Evolutionary conservation across 2,329 filamentous ascomycete species (phyloP).

Genomic region (Penicillium sp.): DNA sequence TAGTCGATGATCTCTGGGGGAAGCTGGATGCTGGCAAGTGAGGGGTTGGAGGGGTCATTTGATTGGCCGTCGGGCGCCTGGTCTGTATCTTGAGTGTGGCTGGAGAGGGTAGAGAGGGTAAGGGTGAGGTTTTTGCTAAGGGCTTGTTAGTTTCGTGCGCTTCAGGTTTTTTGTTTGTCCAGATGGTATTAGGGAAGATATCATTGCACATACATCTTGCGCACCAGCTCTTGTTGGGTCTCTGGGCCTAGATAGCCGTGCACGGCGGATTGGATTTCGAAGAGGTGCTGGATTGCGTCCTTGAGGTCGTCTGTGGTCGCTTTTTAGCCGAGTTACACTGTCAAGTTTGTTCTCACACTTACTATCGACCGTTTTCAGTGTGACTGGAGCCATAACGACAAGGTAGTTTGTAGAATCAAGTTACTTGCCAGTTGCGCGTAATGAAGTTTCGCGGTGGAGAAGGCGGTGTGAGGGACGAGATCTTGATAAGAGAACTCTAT

Average conservation of each 20-base stretch:
- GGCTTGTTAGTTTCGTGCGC: constrained; percentile 3
- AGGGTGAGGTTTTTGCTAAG: constrained; percentile 53
- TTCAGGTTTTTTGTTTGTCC: not conserved
- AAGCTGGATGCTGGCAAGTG: constrained; percentile 54
- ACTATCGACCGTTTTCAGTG: constrained; percentile 25
- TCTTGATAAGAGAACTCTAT: constrained; percentile 1
- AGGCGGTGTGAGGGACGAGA: constrained; percentile 14
- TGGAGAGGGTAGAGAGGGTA: constrained; percentile 55
- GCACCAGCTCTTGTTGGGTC: constrained; percentile 58
- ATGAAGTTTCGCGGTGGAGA: constrained; percentile 12
- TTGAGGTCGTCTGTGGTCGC: constrained; percentile 53
- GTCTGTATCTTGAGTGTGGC: constrained; percentile 33
- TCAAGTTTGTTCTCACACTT: not conserved
- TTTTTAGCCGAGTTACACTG: not conserved
- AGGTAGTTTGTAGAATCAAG: not conserved
- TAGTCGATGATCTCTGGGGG: constrained; percentile 64
- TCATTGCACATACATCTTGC: constrained; percentile 52
- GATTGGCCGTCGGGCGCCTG: constrained; percentile 15
- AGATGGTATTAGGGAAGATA: not conserved
- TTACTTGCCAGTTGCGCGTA: not conserved
- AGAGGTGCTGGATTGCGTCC: constrained; percentile 63
- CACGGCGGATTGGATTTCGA: constrained; percentile 59
- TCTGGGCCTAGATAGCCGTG: constrained; percentile 60
- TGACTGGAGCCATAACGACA: constrained; percentile 21
- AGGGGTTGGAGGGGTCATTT: constrained; percentile 40